Percentiles rank a stretch among this genome's conserved stretches.
Conservation (phyloP, 371 early-diverging fungal species). For the Apophysomyces sp. region DNA sequence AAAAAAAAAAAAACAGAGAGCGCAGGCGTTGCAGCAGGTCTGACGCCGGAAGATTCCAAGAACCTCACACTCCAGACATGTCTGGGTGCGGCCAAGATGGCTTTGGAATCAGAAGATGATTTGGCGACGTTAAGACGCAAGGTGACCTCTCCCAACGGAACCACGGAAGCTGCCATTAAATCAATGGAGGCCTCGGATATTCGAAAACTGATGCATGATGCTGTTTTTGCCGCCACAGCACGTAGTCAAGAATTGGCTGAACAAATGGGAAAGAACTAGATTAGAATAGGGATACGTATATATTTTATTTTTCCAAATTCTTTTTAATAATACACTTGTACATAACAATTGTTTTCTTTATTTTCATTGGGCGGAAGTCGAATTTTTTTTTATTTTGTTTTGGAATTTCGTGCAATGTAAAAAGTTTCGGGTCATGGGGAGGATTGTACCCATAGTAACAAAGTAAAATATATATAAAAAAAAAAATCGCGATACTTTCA, state of each 20-base stretch:
- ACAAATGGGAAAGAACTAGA: constrained; percentile 55
- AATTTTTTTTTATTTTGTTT: no score
- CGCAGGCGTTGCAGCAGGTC: constrained; percentile 78
- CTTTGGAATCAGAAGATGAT: constrained; percentile 66
- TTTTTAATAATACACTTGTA: no score
- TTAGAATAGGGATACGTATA: not conserved
- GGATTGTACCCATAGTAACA: no score
- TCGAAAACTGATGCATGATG: constrained; percentile 57
- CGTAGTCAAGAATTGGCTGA: constrained; percentile 74
- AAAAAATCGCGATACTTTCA: no score
- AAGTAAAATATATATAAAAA: no score
- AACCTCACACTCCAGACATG: constrained; percentile 88
- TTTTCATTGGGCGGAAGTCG: no score
- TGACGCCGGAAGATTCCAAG: constrained; percentile 71
- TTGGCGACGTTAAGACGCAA: constrained; percentile 77
- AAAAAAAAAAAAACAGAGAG: constrained; percentile 44
- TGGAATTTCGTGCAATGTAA: no score
- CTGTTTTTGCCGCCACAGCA: constrained; percentile 67
- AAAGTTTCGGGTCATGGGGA: no score
- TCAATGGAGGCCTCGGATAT: constrained; percentile 66
- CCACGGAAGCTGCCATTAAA: constrained; percentile 90
- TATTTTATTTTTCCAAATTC: no score
- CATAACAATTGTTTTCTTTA: no score
- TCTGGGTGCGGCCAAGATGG: constrained; percentile 88
- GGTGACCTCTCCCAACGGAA: constrained; percentile 94